These are phyloP conservation scores for Debaryomyces sp. DNA, from an alignment of 1,139 yeast genomes.

Conservation along the genomic window DNA sequence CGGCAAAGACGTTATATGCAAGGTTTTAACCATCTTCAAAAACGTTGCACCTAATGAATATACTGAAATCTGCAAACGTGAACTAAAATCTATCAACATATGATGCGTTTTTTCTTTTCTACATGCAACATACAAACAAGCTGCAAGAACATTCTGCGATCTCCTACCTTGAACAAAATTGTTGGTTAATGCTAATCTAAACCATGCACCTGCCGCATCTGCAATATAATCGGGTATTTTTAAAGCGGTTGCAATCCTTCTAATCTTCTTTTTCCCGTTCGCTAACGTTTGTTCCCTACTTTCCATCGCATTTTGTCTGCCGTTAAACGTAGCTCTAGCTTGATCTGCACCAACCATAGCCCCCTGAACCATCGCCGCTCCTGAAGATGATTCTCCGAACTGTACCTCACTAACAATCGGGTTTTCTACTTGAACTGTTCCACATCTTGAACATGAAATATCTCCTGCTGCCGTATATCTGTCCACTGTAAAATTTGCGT, in stretches of 20 bases:
- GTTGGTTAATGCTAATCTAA: constrained; percentile 77
- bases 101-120: constrained; percentile 89
- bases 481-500: constrained; percentile 34
- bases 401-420: constrained; percentile 95
- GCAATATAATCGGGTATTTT: constrained; percentile 81
- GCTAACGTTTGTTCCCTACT: constrained; percentile 85
- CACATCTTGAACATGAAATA: constrained; percentile 79
- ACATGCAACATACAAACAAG: constrained; percentile 93
- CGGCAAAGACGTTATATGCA: constrained; percentile 77
- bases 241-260: constrained; percentile 77
- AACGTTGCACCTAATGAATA: constrained; percentile 96
- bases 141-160: constrained; percentile 92
- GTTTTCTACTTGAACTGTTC: constrained; percentile 85
- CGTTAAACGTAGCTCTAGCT: constrained; percentile 68
- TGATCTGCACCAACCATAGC: constrained; percentile 91
- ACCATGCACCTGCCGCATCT: constrained; percentile 88
- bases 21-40: constrained; percentile 80
- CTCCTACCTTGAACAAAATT: constrained; percentile 95
- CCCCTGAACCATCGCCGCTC: constrained; percentile 97
- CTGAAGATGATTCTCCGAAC: constrained; percentile 87
- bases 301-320: constrained; percentile 72
- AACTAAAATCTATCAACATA: constrained; percentile 93
- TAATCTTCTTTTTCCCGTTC: constrained; percentile 77
- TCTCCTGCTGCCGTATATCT: constrained; percentile 67
- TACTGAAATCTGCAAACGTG: constrained; percentile 86